phyloP scores from a whole-genome alignment of 2,329 filamentous ascomycete genomes.

The Penicillium aurantiogriseum region DNA sequence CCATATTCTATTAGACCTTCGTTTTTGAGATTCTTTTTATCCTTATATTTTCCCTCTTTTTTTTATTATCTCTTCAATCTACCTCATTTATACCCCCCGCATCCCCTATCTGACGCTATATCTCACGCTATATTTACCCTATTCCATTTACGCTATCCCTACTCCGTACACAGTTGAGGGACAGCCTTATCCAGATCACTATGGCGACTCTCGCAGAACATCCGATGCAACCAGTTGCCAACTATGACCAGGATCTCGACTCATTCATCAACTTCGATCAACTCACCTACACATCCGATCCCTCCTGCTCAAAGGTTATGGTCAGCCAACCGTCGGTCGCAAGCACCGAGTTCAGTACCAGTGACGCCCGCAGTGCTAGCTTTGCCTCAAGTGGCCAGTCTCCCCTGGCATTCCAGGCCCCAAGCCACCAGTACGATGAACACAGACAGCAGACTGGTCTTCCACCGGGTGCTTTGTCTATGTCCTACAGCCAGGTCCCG shows the following conservation, averaged over 20 bases:
- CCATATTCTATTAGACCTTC: constrained; percentile 8
- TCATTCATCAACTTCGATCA: constrained; percentile 49
- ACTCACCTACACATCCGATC: constrained; percentile 41
- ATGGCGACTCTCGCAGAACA: constrained; percentile 41
- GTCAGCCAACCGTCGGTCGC: constrained; percentile 39
- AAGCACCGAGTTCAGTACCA: constrained; percentile 34
- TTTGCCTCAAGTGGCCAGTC: constrained; percentile 40
- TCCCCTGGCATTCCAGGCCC: constrained; percentile 66
- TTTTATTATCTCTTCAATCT: constrained; percentile 7
- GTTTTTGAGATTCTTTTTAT: constrained; percentile 7
- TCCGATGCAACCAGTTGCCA: constrained; percentile 32
- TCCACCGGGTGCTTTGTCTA: constrained; percentile 75
- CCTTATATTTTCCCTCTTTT: constrained; percentile 6
- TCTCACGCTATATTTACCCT: neutral
- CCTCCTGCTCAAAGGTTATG: constrained; percentile 37
- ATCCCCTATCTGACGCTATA: neutral
- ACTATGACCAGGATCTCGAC: constrained; percentile 47
- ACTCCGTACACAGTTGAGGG: neutral
- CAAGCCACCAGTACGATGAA: constrained; percentile 91
- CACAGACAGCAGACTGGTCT: constrained; percentile 96
- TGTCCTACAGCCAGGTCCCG: constrained; percentile 67
- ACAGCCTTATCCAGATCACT: constrained; percentile 5
- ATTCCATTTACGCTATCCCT: neutral
- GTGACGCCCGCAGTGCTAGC: constrained; percentile 33
- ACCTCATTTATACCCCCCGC: neutral